These are phyloP conservation scores for Colletotrichum costaricense DNA, from an alignment of 2,329 filamentous ascomycete genomes.

Conservation along the genomic window DNA sequence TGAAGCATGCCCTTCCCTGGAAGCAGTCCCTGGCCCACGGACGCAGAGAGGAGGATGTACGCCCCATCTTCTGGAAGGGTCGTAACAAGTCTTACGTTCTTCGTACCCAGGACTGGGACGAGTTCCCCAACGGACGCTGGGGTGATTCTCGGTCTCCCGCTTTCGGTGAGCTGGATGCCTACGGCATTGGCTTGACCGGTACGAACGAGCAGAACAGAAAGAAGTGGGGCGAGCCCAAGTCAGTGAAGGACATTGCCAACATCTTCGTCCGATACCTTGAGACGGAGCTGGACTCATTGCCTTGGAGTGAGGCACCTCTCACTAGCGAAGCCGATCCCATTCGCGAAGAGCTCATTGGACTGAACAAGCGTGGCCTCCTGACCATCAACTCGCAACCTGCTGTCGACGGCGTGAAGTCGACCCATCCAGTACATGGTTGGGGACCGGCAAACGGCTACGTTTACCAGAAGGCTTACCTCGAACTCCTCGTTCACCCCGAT, in stretches of 20 bases:
- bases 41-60: slow-evolving; percentile 91
- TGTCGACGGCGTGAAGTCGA: slow-evolving; percentile 90
- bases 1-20: slow-evolving; percentile 95
- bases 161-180: slow-evolving; percentile 94
- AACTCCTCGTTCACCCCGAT: slow-evolving; percentile 86
- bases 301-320: slow-evolving; percentile 94
- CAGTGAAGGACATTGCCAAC: slow-evolving; percentile 81
- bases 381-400: slow-evolving; percentile 99
- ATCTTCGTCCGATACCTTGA: slow-evolving; percentile 89
- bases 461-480: slow-evolving; percentile 97
- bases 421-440: slow-evolving; percentile 90
- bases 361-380: slow-evolving; percentile 88
- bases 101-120: slow-evolving; percentile 98
- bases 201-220: slow-evolving; percentile 97
- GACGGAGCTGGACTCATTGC: slow-evolving; percentile 82
- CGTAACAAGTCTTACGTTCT: slow-evolving; percentile 95
- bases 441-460: slow-evolving; percentile 95
- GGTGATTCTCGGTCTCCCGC: slow-evolving; percentile 96
- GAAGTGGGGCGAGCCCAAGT: slow-evolving; percentile 89
- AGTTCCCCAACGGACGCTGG: slow-evolving; percentile 99
- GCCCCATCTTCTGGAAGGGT: slow-evolving; percentile 99
- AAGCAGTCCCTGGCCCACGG: slow-evolving; percentile 92
- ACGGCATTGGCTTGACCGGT: slow-evolving; percentile 92
- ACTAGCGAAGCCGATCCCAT: slow-evolving; percentile 85
- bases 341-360: slow-evolving; percentile 77